Base-by-base conservation (phyloP, 176 grass and related monocot species). In the Lolium multiflorum region DNA sequence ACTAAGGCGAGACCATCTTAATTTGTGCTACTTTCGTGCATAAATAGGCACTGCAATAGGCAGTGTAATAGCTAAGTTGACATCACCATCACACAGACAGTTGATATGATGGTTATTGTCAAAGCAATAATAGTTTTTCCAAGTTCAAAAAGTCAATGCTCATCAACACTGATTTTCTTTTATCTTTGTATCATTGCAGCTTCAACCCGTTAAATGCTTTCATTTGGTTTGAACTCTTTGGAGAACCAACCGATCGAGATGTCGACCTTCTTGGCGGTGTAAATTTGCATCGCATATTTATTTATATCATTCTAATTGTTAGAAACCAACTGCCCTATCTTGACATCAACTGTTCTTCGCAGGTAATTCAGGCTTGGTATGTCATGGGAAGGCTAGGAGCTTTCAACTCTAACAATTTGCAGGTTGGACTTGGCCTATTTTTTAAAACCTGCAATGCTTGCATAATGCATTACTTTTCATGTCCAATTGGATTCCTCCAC, bases 311-410 rank as follows among this genome's bases (percentile, higher is more conserved):
- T 83, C 25, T 85, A 9, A 1, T 71, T 66, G 21, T 72, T 48
- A 79, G 77, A 64, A 78, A 82, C 80, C 67, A 11, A 8, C 8
- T 49, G 60, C 16, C 16, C 14, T 74, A 14, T 89, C 44, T 48
- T 85, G 75, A 84, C n/a, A 21, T 35, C 3, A 2, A 52, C 9
- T 37, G 22, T 65, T 72, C 44, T 88, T 37, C 43, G 15, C 90
- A 98, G 91, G 91, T 92, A 46, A 92, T 98, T 84, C 96, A 98
- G 41, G 85, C 96, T 83, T 98, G 93, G 96, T 94, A 98, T 76
- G 96, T 95, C 69, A 92, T 98, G 96, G 96, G 93, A 87, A 94
- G 96, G 14, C 82, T 95, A 80, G 96, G 96, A 78, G 91, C 89
- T 88, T 94, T 90, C 76, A 94, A 95, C 76, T 95, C 93, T 88